Percentiles rank a stretch among this genome's conserved stretches.
Conservation (phyloP, 1,139 yeast genomes). For the Blastobotrys persicus region DNA sequence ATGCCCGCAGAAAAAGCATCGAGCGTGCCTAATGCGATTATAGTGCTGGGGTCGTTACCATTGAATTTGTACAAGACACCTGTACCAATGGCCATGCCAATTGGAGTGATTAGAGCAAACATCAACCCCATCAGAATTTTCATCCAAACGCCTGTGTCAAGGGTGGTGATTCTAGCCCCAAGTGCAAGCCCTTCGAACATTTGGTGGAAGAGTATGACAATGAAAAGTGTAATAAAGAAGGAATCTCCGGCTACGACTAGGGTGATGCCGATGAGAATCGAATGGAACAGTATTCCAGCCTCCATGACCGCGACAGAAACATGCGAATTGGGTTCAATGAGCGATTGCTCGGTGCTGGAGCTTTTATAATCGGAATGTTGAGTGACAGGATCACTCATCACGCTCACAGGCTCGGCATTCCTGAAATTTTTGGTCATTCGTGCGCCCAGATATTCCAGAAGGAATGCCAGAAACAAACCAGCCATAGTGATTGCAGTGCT, state of each 20-base stretch:
- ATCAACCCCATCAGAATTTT: constrained; percentile 40
- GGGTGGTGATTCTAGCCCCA: constrained; percentile 75
- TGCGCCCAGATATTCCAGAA: constrained; percentile 29
- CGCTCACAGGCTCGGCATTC: not conserved
- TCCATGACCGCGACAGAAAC: constrained; percentile 59
- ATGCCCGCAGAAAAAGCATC: constrained; percentile 82
- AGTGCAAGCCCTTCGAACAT: constrained; percentile 87
- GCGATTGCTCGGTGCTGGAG: constrained; percentile 8
- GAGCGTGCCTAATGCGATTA: constrained; percentile 67
- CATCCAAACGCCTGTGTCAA: constrained; percentile 28
- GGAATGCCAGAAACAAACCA: constrained; percentile 36
- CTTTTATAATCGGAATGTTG: constrained; percentile 6
- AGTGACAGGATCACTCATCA: no score
- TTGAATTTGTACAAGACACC: constrained; percentile 69
- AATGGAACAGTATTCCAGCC: constrained; percentile 73
- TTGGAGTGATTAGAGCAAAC: constrained; percentile 71
- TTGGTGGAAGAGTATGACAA: constrained; percentile 82
- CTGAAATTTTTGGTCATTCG: constrained; percentile 17
- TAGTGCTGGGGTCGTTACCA: constrained; percentile 53
- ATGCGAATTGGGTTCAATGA: constrained; percentile 20
- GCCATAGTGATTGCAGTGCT: constrained; percentile 39
- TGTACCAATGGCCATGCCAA: constrained; percentile 76
- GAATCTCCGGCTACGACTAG: constrained; percentile 68
- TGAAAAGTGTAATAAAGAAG: constrained; percentile 60
- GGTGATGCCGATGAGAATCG: constrained; percentile 69